Conservation (phyloP, 345 rosid genomes). For the Theobroma cacao region DNA sequence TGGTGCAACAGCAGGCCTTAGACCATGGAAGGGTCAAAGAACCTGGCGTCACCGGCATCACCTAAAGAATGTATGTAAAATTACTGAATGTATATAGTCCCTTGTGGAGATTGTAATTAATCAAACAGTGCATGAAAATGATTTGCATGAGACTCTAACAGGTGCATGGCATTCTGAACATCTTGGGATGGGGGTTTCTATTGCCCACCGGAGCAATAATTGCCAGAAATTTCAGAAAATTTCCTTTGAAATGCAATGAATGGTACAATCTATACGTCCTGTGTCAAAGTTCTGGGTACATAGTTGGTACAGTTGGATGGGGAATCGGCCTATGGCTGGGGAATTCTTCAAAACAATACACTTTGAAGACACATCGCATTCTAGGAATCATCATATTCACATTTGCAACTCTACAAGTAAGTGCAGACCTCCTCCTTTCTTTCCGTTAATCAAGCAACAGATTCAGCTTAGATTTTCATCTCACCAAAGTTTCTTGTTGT, state of each 20-base stretch:
- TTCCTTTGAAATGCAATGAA: constrained; percentile 28
- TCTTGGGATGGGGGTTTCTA: constrained; percentile 42
- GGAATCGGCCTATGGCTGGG: constrained; percentile 36
- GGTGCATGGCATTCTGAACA: constrained; percentile 41
- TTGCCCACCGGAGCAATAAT: constrained; percentile 36
- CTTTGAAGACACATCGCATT: constrained; percentile 26
- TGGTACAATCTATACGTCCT: constrained; percentile 36
- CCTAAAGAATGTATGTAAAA: constrained; percentile 33
- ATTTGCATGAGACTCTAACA: constrained; percentile 2
- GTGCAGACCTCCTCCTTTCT: neutral
- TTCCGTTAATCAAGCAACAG: neutral
- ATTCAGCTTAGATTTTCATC: neutral
- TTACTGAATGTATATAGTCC: neutral
- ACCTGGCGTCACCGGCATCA: constrained; percentile 7
- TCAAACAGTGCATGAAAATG: neutral
- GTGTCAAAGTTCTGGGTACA: constrained; percentile 34
- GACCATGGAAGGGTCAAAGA: constrained; percentile 25
- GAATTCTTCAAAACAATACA: constrained; percentile 23
- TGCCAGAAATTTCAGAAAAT: constrained; percentile 31
- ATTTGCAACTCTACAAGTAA: constrained; percentile 37
- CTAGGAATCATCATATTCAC: constrained; percentile 37
- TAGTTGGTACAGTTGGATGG: constrained; percentile 40
- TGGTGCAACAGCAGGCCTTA: constrained; percentile 20
- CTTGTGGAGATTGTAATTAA: neutral
- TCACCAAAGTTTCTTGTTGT: neutral